Conservation (phyloP, 306 rosid genomes). For the Myrica gale region DNA sequence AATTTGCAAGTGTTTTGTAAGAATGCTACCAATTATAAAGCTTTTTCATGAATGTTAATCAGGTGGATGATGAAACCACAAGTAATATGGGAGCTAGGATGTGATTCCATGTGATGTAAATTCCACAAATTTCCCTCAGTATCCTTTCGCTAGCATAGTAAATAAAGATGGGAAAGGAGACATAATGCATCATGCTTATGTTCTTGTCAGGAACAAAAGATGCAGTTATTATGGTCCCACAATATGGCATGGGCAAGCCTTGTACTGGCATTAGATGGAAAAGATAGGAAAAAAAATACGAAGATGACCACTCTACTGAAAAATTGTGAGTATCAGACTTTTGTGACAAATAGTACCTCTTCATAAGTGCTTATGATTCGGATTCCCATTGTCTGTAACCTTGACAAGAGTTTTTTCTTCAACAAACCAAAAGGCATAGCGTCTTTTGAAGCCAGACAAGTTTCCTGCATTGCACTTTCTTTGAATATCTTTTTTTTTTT, state of each 20-base stretch:
- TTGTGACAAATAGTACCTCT: constrained; percentile 57
- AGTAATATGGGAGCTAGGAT: not conserved
- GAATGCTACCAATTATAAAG: not conserved
- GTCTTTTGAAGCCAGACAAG: constrained; percentile 93
- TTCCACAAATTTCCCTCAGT: not conserved
- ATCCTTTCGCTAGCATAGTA: not conserved
- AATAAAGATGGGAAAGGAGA: not conserved
- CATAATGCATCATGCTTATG: not conserved
- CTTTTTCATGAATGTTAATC: not conserved
- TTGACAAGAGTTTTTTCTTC: constrained; percentile 80
- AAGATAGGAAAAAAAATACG: not conserved
- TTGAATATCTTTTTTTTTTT: constrained; percentile 22
- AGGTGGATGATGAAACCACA: not conserved
- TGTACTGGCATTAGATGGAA: not conserved
- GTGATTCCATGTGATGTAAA: not conserved
- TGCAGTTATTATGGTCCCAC: not conserved
- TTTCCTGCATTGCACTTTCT: constrained; percentile 63
- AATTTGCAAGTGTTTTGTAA: no score
- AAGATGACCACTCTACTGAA: constrained; percentile 14
- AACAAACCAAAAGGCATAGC: constrained; percentile 94
- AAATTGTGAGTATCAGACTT: constrained; percentile 16
- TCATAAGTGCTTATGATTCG: constrained; percentile 67
- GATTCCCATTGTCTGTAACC: constrained; percentile 87
- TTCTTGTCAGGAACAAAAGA: not conserved
- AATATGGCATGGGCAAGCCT: not conserved